Evolutionary conservation across 352 stramenopile genomes (phyloP).

Genomic region (Globisporangium recalcitrans): DNA sequence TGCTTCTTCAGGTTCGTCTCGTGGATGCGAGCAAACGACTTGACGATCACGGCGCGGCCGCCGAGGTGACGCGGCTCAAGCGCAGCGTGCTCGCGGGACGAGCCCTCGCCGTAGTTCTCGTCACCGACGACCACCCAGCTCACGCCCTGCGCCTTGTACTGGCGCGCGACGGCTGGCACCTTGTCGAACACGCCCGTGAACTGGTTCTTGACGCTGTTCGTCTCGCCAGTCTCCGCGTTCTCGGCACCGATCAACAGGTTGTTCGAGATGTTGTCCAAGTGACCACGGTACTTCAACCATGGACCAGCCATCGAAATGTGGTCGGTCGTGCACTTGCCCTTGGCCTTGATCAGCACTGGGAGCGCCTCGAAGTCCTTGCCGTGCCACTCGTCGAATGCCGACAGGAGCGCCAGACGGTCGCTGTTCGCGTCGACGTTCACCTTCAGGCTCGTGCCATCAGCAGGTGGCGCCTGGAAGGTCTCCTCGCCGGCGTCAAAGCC

Average conservation of each 20-base stretch:
- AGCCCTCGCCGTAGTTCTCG: conserved; percentile 93
- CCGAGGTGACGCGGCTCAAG: conserved; percentile 90
- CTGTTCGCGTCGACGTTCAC: conserved; percentile 82
- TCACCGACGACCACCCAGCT: conserved; percentile 91
- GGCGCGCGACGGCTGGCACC: conserved; percentile 82
- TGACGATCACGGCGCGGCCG: conserved; percentile 88
- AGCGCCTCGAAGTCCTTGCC: conserved; percentile 86
- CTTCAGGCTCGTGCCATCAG: conserved; percentile 51
- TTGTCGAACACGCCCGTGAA: conserved; percentile 85
- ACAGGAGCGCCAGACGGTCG: conserved; percentile 84
- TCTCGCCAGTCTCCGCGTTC: conserved; percentile 91
- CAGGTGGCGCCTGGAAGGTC: conserved; percentile 88
- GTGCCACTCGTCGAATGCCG: conserved; percentile 86
- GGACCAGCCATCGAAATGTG: conserved; percentile 93
- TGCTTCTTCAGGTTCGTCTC: conserved; percentile 96
- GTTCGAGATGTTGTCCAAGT: conserved; percentile 94
- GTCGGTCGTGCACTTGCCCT: conserved; percentile 94
- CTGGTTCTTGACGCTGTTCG: conserved; percentile 90
- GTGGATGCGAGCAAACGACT: conserved; percentile 93
- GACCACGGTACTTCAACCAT: conserved; percentile 93
- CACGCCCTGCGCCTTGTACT: conserved; percentile 89
- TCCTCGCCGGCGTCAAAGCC: conserved; percentile 90
- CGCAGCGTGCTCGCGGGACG: conserved; percentile 89
- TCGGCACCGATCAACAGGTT: conserved; percentile 92
- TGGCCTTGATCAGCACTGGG: conserved; percentile 92